These are phyloP conservation scores for Cutaneotrichosporon mucoides DNA, from an alignment of 1,284 basidiomycete genomes.

Conservation along the genomic window DNA sequence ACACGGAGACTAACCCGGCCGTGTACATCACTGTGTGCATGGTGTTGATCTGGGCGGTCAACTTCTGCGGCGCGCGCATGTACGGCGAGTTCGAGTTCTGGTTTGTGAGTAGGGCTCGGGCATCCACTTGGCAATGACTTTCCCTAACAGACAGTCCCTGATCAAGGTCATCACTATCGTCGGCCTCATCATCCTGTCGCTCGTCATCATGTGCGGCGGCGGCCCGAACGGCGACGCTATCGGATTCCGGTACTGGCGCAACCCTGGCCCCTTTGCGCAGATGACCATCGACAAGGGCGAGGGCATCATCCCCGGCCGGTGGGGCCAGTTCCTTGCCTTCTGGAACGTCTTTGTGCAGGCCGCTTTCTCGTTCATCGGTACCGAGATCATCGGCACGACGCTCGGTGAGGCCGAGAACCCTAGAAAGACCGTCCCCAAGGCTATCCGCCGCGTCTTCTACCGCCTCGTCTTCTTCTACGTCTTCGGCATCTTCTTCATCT, in stretches of 20 bases:
- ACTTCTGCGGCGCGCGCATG: conserved; percentile 43
- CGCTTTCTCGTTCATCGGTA: conserved; percentile 76
- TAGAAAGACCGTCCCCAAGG: conserved; percentile 70
- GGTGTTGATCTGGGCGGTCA: conserved; percentile 47
- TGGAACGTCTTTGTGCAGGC: conserved; percentile 68
- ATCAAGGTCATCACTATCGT: conserved; percentile 34
- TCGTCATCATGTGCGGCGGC: conserved; percentile 67
- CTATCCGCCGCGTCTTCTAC: conserved; percentile 74
- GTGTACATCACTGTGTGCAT: conserved; percentile 50
- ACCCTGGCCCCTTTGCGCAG: conserved; percentile 53
- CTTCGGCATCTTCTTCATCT: conserved; percentile 51
- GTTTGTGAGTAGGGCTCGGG: conserved; percentile 14
- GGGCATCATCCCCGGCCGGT: conserved; percentile 24
- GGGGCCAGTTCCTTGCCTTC: conserved; percentile 65
- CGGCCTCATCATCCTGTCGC: conserved; percentile 56
- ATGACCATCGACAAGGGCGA: conserved; percentile 18
- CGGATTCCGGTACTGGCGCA: conserved; percentile 59
- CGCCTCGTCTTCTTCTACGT: conserved; percentile 70
- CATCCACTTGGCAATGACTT: too few species aligned
- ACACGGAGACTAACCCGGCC: conserved; percentile 34
- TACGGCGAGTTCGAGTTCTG: conserved; percentile 44
- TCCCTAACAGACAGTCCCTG: conserved; percentile 6
- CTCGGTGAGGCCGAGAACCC: conserved; percentile 60
- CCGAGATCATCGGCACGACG: conserved; percentile 73
- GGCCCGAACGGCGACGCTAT: conserved; percentile 54